Conservation (phyloP, 73 alveolate species). For the Stentor roeselii region DNA sequence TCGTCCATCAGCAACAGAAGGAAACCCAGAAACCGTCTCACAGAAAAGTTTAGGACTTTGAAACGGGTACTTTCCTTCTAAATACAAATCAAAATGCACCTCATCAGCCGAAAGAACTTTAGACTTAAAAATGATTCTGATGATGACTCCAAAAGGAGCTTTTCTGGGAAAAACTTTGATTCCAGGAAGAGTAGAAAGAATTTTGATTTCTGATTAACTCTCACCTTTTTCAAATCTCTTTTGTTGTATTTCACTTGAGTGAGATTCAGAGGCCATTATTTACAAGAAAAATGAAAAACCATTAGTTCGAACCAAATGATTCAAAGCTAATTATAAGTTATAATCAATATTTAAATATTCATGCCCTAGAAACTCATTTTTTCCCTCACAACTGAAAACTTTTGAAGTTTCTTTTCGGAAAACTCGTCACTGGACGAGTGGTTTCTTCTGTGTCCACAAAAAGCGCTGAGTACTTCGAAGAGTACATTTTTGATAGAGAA, state of each 20-base stretch:
- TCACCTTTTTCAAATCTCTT: constrained; percentile 19
- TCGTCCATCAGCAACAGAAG: constrained; percentile 31
- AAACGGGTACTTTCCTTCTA: constrained; percentile 28
- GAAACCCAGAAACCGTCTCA: not conserved
- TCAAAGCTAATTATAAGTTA: too few species aligned
- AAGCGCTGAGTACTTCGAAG: too few species aligned
- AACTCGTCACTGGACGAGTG: too few species aligned
- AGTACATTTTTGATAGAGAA: too few species aligned
- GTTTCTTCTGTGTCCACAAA: too few species aligned
- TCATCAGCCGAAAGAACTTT: not conserved
- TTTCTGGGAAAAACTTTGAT: not conserved
- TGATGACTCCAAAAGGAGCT: constrained; percentile 20
- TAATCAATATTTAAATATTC: too few species aligned
- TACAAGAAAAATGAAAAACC: too few species aligned
- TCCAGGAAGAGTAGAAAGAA: not conserved
- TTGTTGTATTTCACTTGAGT: constrained; percentile 6
- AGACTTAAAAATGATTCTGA: not conserved
- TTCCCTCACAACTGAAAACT: too few species aligned
- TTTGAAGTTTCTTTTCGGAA: too few species aligned
- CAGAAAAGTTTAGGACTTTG: constrained; percentile 17
- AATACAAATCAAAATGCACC: constrained; percentile 7
- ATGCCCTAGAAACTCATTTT: too few species aligned
- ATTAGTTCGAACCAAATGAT: too few species aligned
- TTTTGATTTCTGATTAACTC: not conserved
- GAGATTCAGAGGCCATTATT: constrained; percentile 17